Evolutionary conservation across 2,329 filamentous ascomycete species (phyloP), one percentile per base, ranked within the genome.

Genomic region (Pseudocercospora fuligena): DNA sequence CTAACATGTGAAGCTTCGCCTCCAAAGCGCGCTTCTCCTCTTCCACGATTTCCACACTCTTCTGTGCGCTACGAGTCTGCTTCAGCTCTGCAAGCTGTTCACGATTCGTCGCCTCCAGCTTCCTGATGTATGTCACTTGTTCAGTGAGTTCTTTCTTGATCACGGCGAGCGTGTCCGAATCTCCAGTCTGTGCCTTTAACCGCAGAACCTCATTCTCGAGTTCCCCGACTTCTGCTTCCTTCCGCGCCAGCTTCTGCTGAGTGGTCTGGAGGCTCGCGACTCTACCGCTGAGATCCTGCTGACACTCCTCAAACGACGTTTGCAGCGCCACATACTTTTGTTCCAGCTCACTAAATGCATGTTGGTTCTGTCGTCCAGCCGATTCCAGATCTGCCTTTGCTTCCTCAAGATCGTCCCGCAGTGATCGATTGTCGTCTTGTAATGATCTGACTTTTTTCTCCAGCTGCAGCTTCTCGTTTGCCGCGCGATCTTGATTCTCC

Each of bases 1-100:
- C 88, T 78, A 94, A 90, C 43, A 90, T 84, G 67, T 92, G 89
- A 1, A 99, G 78, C 75, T 89, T 92, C 33, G 89, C 88, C 78
- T 95, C 90, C 23, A 99, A 81, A 0, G 89, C 88, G 68, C 92
- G 86, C 83, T 98, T 98, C 82, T 99, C 93, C 78, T 99, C 95
- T 77, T 99, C 93, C 0, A 98, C 91, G 1, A 99, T 87, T 75
- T 97, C 92, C 1, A 97, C 90, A n/a, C 92, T 92, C 80, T 92
- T 94, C 77, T 93, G 90, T 3, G 90, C 82, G 71, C 93, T 91
- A 14, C 93, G 90, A 43, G 96, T 85, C 72, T 93, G 90, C 73
- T 91, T 92, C 40, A 99, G 81, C 77, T 99, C 94, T 0, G 85
- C 80, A 14, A 88, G 83, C 75, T 97, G 92, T 59, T 97, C 92